phyloP scores from a whole-genome alignment of 345 rosid genomes.

The Aquilaria sinensis region DNA sequence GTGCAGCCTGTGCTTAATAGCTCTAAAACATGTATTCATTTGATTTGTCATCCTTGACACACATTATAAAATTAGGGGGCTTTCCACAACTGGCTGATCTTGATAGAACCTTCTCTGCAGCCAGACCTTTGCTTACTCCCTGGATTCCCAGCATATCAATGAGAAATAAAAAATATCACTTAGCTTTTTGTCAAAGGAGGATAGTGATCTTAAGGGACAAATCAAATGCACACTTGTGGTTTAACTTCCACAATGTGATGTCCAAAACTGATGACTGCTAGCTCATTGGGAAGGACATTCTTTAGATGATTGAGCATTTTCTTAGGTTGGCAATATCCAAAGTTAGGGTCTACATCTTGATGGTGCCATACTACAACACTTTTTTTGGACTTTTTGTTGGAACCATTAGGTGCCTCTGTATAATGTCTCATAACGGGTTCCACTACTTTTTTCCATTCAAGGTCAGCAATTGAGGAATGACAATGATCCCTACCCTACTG shows the following conservation, averaged over 20 bases:
- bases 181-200: no score
- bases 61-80: slow-evolving; percentile 39
- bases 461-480: slow-evolving; percentile 19
- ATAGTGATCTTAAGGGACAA: no score
- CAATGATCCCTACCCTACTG: no score
- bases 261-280: slow-evolving; percentile 36
- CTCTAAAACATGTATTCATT: slow-evolving; percentile 51
- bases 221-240: background rate
- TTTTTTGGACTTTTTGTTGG: slow-evolving; percentile 36
- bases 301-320: slow-evolving; percentile 42
- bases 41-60: slow-evolving; percentile 42
- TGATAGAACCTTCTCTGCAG: slow-evolving; percentile 29
- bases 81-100: slow-evolving; percentile 18
- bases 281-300: slow-evolving; percentile 39
- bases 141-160: background rate
- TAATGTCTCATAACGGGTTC: slow-evolving; percentile 39
- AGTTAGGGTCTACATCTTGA: slow-evolving; percentile 50
- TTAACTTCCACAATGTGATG: slow-evolving; percentile 36
- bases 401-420: slow-evolving; percentile 43
- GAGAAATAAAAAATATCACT: background rate
- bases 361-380: slow-evolving; percentile 52
- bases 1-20: slow-evolving; percentile 14
- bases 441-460: slow-evolving; percentile 37
- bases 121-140: slow-evolving; percentile 41
- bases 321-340: slow-evolving; percentile 49